phyloP scores from a whole-genome alignment of 2,329 filamentous ascomycete species.

The Calonectria hawksworthii region DNA sequence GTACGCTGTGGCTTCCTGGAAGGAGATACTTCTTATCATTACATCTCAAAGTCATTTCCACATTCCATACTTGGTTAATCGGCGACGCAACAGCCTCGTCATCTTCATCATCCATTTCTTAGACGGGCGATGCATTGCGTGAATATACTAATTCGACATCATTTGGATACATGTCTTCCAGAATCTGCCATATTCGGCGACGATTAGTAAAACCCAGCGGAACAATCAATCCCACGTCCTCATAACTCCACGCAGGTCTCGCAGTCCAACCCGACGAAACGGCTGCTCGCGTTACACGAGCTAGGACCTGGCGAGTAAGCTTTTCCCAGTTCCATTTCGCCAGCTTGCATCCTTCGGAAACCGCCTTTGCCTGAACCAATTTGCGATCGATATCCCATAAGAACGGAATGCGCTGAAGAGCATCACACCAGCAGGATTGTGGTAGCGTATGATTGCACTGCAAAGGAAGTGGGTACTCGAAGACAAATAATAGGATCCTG shows the following conservation, averaged over 20 bases:
- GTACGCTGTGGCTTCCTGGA: too few relatives aligned
- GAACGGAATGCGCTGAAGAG: conserved; percentile 14
- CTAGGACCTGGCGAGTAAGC: too few relatives aligned
- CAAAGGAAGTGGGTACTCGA: neutral
- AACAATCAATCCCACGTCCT: neutral
- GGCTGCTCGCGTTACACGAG: too few relatives aligned
- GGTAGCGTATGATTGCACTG: neutral
- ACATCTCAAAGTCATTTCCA: too few relatives aligned
- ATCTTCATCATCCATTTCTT: neutral
- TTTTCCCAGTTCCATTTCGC: too few relatives aligned
- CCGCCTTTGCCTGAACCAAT: neutral
- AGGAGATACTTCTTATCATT: too few relatives aligned
- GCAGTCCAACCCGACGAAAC: too few relatives aligned
- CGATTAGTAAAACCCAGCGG: neutral
- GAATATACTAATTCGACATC: neutral
- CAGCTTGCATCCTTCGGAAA: too few relatives aligned
- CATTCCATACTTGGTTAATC: too few relatives aligned
- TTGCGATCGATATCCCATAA: conserved; percentile 13
- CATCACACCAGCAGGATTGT: neutral
- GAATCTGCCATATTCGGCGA: neutral
- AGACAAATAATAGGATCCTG: neutral
- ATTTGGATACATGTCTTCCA: neutral
- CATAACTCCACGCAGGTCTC: neutral
- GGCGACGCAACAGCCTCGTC: too few relatives aligned
- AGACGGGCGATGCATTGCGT: too few relatives aligned